Evolutionary conservation across 768 basidiomycete species (phyloP), one percentile per base, ranked within the genome.

Genomic region (Sporobolomyces roseus): DNA sequence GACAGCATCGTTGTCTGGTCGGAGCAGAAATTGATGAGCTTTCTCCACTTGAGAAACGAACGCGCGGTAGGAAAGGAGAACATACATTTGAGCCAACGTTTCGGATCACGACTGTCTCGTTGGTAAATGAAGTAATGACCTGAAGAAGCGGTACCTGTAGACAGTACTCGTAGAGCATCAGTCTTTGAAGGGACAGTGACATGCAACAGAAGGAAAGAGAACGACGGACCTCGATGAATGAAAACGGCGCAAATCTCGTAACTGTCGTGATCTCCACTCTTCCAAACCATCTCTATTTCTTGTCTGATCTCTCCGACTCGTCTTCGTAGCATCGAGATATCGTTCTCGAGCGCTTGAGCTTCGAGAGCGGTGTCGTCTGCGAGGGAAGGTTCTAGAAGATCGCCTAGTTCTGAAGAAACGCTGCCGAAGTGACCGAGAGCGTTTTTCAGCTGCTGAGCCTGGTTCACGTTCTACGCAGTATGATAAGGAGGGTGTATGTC

Each of bases 71-170:
- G 9, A n/a, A 45, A 21, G 10, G 21, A n/a, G 1, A 4, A 63
- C 66, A 29, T 6, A 72, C 67, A 73, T 80, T 94, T 94, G 84
- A 93, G 91, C 91, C 93, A 97, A 50, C 84, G 83, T 43, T 56
- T 14, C 25, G 54, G 49, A 41, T 72, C 52, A 27, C 63, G 41
- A 38, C 55, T 65, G 65, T 96, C 88, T 16, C 87, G 87, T 29
- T 85, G 79, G 54, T 85, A 96, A 79, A 97, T 91, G 82, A 92
- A 98, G 79, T 96, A 96, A 77, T 96, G 93, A 4, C 92, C 92
- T 30, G 75, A 77, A 1, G 69, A 61, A 6, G 76, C 76, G 4
- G 75, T 75, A 14, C 78, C 77, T 76, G 61, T 25, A 14, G 2
- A 25, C 16, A n/a, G n/a, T n/a, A n/a, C n/a, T n/a, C n/a, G n/a